Base-by-base conservation (phyloP, 2,329 filamentous ascomycete genomes). In the Graphilbum fragrans region DNA sequence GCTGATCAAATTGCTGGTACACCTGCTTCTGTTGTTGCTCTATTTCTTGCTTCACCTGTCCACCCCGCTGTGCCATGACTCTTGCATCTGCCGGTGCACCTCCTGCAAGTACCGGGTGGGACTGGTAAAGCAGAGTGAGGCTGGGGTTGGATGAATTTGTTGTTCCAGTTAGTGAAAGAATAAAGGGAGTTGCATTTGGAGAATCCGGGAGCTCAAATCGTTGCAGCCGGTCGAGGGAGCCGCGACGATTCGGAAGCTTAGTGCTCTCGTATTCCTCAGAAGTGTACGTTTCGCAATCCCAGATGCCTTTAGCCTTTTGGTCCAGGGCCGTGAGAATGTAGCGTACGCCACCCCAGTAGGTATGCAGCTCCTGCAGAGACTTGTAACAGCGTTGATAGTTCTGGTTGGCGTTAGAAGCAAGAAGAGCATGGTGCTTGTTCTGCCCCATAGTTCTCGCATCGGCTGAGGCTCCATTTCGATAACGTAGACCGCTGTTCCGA, bases 381-480 rank as follows among this genome's bases (percentile, higher is more conserved):
- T 86, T 85, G 57, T 92, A 90, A 55, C 86, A 94, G 9, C 80
- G 71, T 54, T 90, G 84, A 50, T 94, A 94, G 51, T 93, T 90
- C 53, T 90, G 82, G 49, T 80, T 88, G 0, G 86, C 86, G 1
- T 83, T 84, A 1, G 83, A 83, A 0, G 85, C 85, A 1, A 93
- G 68, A 2, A 93, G 61, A 0, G 81, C 80, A 52, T 93, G 85
- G 25, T 11, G 8, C 16, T 34, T 17, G 14, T 20, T 43, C 48
- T 27, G 39, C 8, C 8, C 25, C 25, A 12, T 27, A 27, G 12
- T 27, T 27, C 25, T 12, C 8, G 25, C 12, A 27, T n/a, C n/a
- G n/a, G n/a, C n/a, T n/a, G n/a, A n/a, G n/a, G n/a, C n/a, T n/a
- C n/a, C n/a, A n/a, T n/a, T n/a, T n/a, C n/a, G n/a, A n/a, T n/a